phyloP scores from a whole-genome alignment of 371 early-diverging fungal genomes.

The Mortierella sp. region DNA sequence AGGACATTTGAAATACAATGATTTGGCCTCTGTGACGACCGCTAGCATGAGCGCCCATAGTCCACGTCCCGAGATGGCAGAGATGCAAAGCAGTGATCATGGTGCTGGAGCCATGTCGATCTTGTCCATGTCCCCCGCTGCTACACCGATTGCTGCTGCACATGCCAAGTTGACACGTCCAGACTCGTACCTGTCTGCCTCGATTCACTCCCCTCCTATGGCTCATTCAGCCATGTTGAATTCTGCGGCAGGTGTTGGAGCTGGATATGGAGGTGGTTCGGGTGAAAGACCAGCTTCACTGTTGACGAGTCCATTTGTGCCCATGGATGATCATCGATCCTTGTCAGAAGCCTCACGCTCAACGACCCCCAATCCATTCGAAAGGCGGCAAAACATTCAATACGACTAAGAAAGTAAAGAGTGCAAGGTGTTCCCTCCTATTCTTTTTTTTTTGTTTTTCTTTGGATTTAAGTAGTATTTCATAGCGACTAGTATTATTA shows the following conservation, averaged over 20 bases:
- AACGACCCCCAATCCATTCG: constrained; percentile 24
- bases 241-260: not conserved
- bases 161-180: constrained; percentile 15
- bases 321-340: constrained; percentile 9
- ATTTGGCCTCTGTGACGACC: constrained; percentile 31
- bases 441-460: not conserved
- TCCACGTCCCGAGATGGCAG: constrained; percentile 37
- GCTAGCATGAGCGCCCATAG: constrained; percentile 18
- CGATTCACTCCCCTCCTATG: not conserved
- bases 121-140: no score
- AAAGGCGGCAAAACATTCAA: constrained; percentile 11
- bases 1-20: constrained; percentile 29
- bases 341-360: constrained; percentile 11
- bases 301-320: constrained; percentile 40
- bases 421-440: not conserved
- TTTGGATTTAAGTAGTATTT: not conserved
- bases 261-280: not conserved
- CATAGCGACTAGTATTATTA: not conserved
- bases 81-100: constrained; percentile 5
- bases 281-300: constrained; percentile 28
- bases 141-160: constrained; percentile 3
- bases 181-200: not conserved
- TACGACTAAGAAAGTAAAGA: constrained; percentile 29
- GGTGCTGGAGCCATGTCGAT: not conserved
- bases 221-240: not conserved